Conservation (phyloP, 176 grass and related monocot genomes). For the Thinopyrum elongatum region DNA sequence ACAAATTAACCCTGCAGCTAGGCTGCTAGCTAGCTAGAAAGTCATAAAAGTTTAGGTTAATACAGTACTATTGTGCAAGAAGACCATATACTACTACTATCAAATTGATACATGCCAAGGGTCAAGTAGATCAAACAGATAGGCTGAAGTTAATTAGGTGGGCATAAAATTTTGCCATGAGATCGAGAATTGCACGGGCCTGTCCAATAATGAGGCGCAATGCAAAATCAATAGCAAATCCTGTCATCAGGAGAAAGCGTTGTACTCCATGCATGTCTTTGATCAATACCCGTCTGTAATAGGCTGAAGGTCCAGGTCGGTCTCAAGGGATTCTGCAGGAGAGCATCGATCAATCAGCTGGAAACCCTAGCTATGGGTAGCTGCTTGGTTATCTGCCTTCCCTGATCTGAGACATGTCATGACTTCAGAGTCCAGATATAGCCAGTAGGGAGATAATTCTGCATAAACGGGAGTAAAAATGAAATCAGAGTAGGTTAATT, state of each 20-base stretch:
- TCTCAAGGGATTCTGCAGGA: background rate
- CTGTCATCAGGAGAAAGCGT: conserved; percentile 1
- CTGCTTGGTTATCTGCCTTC: background rate
- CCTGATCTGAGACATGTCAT: background rate
- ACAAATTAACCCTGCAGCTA: background rate
- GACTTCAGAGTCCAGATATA: background rate
- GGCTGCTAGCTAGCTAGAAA: background rate
- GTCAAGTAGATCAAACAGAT: background rate
- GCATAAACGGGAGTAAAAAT: background rate
- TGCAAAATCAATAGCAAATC: conserved; percentile 16
- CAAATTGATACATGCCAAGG: background rate
- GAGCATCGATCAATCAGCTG: background rate
- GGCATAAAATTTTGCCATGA: conserved; percentile 17
- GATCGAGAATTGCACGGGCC: background rate
- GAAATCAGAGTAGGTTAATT: background rate
- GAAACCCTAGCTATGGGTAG: background rate
- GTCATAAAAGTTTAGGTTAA: background rate
- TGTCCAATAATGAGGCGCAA: background rate
- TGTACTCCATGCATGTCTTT: background rate
- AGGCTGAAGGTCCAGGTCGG: background rate
- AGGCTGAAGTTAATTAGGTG: background rate
- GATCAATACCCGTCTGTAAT: background rate
- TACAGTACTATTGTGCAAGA: background rate
- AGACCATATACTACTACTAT: background rate
- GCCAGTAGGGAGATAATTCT: conserved; percentile 10